Evolutionary conservation across 2,329 filamentous ascomycete genomes (phyloP).

Genomic region (Claviceps arundinis): DNA sequence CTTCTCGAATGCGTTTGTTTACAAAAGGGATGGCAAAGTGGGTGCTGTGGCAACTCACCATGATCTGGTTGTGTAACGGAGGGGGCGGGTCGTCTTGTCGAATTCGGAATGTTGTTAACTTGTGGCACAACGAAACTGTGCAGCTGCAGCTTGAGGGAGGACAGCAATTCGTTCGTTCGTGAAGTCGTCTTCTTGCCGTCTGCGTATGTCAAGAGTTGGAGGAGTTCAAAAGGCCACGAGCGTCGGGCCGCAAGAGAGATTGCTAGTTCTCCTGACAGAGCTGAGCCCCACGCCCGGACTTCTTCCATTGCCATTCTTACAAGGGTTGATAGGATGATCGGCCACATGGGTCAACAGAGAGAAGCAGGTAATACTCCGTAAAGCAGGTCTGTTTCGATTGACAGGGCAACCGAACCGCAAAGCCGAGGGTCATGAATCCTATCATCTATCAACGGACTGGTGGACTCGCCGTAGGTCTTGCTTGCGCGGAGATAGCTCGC

Average conservation of each 20-base stretch:
- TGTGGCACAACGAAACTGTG: not conserved
- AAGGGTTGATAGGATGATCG: not conserved
- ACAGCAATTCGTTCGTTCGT: not conserved
- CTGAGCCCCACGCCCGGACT: slow-evolving; percentile 1
- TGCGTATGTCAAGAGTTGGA: not conserved
- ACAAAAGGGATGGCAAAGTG: not conserved
- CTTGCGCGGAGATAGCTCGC: too few species aligned
- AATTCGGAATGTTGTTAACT: too few species aligned
- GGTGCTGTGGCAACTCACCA: slow-evolving; percentile 8
- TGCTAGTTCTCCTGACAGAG: slow-evolving; percentile 2
- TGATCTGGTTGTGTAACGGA: not conserved
- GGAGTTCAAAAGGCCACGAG: not conserved
- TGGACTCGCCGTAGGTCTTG: too few species aligned
- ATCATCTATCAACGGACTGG: too few species aligned
- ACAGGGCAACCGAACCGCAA: not conserved
- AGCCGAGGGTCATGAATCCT: too few species aligned
- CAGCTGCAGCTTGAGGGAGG: not conserved
- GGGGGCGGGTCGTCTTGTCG: not conserved
- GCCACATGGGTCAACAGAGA: not conserved
- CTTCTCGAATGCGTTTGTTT: slow-evolving; percentile 6
- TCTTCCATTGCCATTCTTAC: not conserved
- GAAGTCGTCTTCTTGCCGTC: not conserved
- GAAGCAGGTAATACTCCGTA: too few species aligned
- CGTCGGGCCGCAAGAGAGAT: not conserved
- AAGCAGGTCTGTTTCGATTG: not conserved